Conservation (phyloP, 768 basidiomycete genomes). For the Kondoa malvinella region DNA sequence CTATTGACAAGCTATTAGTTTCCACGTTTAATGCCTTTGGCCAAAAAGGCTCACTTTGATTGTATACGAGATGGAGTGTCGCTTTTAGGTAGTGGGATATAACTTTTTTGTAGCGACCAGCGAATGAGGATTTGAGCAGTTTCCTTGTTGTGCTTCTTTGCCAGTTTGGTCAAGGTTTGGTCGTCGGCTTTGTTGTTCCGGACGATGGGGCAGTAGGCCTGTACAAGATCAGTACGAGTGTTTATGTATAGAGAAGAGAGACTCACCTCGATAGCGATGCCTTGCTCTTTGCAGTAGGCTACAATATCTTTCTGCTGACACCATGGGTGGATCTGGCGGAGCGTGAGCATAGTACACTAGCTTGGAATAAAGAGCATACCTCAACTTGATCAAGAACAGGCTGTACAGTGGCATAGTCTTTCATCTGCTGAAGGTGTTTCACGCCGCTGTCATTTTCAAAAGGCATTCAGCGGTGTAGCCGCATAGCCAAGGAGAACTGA, state of each 20-base stretch:
- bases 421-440: slow-evolving; percentile 46
- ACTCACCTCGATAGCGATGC: slow-evolving; percentile 48
- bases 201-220: slow-evolving; percentile 59
- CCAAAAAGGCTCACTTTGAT: slow-evolving; percentile 28
- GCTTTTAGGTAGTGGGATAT: slow-evolving; percentile 57
- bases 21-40: neutral
- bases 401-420: slow-evolving; percentile 47
- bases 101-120: slow-evolving; percentile 35
- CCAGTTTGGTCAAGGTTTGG: slow-evolving; percentile 41
- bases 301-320: slow-evolving; percentile 50
- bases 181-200: slow-evolving; percentile 35
- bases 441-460: slow-evolving; percentile 30
- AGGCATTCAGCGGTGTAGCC: neutral
- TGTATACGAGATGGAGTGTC: slow-evolving; percentile 51
- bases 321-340: slow-evolving; percentile 41
- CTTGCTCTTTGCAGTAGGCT: slow-evolving; percentile 41
- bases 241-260: neutral
- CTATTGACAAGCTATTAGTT: slow-evolving; percentile 23
- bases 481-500: neutral
- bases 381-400: slow-evolving; percentile 41
- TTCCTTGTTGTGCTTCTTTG: slow-evolving; percentile 32
- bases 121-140: slow-evolving; percentile 37
- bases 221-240: too few species aligned
- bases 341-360: slow-evolving; percentile 12
- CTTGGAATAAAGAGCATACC: neutral